Evolutionary conservation across 1,139 yeast species (phyloP), one percentile per base, ranked within the genome.

Genomic region (Yamadazyma siamensis): DNA sequence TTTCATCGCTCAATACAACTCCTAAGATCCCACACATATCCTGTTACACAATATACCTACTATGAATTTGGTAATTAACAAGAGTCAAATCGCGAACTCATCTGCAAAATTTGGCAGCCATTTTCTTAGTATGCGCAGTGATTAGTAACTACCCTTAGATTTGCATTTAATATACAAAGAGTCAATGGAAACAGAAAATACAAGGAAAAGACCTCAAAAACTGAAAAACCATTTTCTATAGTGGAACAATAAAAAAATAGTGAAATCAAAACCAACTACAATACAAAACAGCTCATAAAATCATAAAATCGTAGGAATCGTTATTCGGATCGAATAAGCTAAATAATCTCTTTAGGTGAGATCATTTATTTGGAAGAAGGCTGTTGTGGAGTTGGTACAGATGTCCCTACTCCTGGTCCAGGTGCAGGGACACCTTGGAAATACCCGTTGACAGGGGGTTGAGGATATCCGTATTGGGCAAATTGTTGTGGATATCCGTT

Each of bases 21-120:
- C 96, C 98, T 49, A 89, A 66, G 42, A 91, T 82, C 49, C 98
- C 99, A 77, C 99, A 91, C 99, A 87, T 87, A 23, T 8, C 11
- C 10, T 23, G 7, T 21, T 21, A 21, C n/a, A n/a, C n/a, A n/a
- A n/a, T n/a, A n/a, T n/a, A n/a, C n/a, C 15, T 21, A 21, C 21
- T 21, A 21, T 11, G 20, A 17, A 17, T 17, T 17, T 17, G 15
- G 10, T 15, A 17, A 29, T 19, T 29, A 22, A 16, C 10, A 25
- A 29, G 32, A 29, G 32, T 29, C 32, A 29, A 27, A 19, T 26
- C 32, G 32, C 32, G 27, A 14, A 6, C 26, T 24, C 26, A 24
- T 24, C 27, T 25, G 20, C 7, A 18, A 10, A 8, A 10, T 18
- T 10, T n/a, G n/a, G n/a, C n/a, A n/a, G n/a, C n/a, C n/a, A n/a